phyloP scores from a whole-genome alignment of 768 basidiomycete species.

The Candolleomyces eurysporus region DNA sequence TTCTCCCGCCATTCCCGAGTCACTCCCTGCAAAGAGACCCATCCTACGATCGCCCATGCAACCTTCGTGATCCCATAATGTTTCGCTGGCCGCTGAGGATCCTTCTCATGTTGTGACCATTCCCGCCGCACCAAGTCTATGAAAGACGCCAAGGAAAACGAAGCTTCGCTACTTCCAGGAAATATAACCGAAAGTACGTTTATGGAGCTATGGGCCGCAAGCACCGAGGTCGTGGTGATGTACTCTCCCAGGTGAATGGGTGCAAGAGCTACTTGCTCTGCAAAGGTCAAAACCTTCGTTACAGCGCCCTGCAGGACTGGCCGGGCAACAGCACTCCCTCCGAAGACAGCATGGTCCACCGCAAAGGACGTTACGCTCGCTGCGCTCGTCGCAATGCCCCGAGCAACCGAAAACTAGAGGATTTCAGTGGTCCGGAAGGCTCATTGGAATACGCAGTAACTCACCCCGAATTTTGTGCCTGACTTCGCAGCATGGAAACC shows the following conservation, averaged over 20 bases:
- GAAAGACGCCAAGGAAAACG: constrained; percentile 79
- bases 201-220: constrained; percentile 73
- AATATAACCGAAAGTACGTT: constrained; percentile 72
- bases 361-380: constrained; percentile 56
- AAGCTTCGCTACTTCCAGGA: constrained; percentile 73
- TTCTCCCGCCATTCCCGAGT: constrained; percentile 81
- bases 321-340: constrained; percentile 56
- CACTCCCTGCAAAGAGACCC: constrained; percentile 78
- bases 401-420: constrained; percentile 63
- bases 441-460: constrained; percentile 19
- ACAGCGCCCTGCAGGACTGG: constrained; percentile 59
- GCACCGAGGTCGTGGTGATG: constrained; percentile 70
- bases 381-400: constrained; percentile 56
- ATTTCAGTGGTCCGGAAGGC: not conserved
- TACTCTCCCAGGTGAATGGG: constrained; percentile 77
- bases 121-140: constrained; percentile 78
- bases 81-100: constrained; percentile 47
- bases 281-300: constrained; percentile 57
- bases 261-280: constrained; percentile 70
- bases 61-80: constrained; percentile 65
- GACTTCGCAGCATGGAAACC: constrained; percentile 68
- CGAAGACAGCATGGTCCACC: constrained; percentile 68
- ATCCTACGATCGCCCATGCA: constrained; percentile 69
- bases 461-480: constrained; percentile 68
- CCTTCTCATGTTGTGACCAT: constrained; percentile 57